Conservation (phyloP, 1,284 basidiomycete species). For the Cutaneotrichosporon spelunceum region DNA sequence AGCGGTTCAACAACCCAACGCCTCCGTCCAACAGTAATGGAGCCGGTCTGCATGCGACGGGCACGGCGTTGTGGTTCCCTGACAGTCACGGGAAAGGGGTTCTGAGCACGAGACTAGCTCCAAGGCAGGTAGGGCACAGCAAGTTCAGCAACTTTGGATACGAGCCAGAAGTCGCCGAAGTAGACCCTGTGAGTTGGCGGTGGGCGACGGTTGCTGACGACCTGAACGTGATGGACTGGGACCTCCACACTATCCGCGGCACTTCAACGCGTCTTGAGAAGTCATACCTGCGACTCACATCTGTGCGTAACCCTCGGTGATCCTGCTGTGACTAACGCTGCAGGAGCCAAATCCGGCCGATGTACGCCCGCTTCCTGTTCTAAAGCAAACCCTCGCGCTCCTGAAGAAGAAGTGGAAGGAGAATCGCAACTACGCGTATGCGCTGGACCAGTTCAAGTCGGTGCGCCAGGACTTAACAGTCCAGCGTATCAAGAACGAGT, state of each 20-base stretch:
- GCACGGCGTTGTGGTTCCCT: slow-evolving; percentile 31
- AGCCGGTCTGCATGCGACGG: slow-evolving; percentile 7
- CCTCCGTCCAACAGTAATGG: slow-evolving; percentile 10
- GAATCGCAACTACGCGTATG: slow-evolving; percentile 78
- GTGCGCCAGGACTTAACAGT: slow-evolving; percentile 96
- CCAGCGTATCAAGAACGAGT: slow-evolving; percentile 99
- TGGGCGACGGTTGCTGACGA: background rate
- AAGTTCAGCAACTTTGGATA: slow-evolving; percentile 45
- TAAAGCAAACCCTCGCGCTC: slow-evolving; percentile 79
- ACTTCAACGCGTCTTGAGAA: slow-evolving; percentile 87
- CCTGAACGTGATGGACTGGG: slow-evolving; percentile 96
- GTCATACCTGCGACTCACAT: slow-evolving; percentile 90
- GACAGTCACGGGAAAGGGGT: slow-evolving; percentile 18
- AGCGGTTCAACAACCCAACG: slow-evolving; percentile 34
- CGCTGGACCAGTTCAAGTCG: slow-evolving; percentile 97
- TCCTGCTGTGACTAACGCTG: background rate
- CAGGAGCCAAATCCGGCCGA: slow-evolving; percentile 92
- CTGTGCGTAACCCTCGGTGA: slow-evolving; percentile 57
- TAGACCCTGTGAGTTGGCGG: slow-evolving; percentile 52
- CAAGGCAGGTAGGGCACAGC: slow-evolving; percentile 34
- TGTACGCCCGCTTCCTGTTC: slow-evolving; percentile 81
- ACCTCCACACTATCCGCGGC: slow-evolving; percentile 90
- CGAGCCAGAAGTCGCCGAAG: slow-evolving; percentile 40
- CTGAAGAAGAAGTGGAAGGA: slow-evolving; percentile 86
- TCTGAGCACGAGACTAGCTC: slow-evolving; percentile 15